Percentiles rank a stretch among this genome's conserved stretches.
Conservation (phyloP, 2,329 filamentous ascomycete species). For the Fonsecaea erecta region DNA sequence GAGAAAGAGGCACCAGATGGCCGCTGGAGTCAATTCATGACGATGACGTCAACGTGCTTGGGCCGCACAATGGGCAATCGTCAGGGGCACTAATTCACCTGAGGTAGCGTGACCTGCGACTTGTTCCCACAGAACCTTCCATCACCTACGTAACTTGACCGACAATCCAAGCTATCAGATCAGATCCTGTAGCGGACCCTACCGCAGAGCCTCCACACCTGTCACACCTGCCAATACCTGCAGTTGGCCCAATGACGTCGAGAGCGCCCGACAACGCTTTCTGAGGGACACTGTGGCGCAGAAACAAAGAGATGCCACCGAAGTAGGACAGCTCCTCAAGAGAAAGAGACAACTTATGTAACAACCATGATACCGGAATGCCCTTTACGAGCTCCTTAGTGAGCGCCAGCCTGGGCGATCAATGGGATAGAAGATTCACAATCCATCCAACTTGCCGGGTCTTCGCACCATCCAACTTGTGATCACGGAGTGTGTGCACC, state of each 20-base stretch:
- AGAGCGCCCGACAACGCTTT: background rate
- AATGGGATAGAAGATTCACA: background rate
- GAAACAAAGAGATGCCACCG: background rate
- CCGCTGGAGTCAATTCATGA: background rate
- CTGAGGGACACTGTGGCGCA: background rate
- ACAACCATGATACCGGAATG: no score
- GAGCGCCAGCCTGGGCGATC: no score
- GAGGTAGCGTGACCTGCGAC: background rate
- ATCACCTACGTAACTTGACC: slow-evolving; percentile 16
- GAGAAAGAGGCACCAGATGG: slow-evolving; percentile 7
- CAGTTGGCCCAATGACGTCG: background rate
- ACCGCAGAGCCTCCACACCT: slow-evolving; percentile 1
- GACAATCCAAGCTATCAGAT: background rate
- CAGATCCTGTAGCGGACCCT: background rate
- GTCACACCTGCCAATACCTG: background rate
- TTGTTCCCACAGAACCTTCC: slow-evolving; percentile 7
- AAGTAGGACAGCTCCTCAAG: background rate
- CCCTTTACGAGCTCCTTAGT: no score
- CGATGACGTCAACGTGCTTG: slow-evolving; percentile 14
- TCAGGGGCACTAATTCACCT: slow-evolving; percentile 17
- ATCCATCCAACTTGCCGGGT: background rate
- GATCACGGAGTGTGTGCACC: background rate
- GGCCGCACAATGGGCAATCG: slow-evolving; percentile 3
- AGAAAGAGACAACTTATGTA: background rate
- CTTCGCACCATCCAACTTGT: background rate